These are phyloP conservation scores for Boletus vermiculosoides DNA, from an alignment of 768 basidiomycete species.

Conservation along the genomic window DNA sequence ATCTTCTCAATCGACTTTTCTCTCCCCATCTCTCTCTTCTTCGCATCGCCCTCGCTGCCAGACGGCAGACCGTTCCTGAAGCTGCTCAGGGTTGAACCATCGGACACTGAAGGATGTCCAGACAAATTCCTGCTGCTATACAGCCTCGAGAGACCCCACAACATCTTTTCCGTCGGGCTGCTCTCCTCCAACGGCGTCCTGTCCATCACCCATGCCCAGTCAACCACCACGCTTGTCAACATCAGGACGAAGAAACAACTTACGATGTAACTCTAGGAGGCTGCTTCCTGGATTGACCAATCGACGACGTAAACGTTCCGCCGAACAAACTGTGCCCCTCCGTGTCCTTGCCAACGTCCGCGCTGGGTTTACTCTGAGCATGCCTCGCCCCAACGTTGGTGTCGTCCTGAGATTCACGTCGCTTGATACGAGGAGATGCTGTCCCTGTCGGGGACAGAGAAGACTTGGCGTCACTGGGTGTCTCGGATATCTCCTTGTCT, in stretches of 20 bases:
- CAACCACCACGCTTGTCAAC: neutral
- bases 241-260: slow-evolving; percentile 26
- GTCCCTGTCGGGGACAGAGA: slow-evolving; percentile 22
- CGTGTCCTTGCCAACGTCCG: slow-evolving; percentile 43
- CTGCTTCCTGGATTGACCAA: slow-evolving; percentile 75
- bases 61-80: slow-evolving; percentile 25
- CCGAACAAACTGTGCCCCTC: slow-evolving; percentile 87
- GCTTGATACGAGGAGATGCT: slow-evolving; percentile 19
- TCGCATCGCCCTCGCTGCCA: slow-evolving; percentile 19
- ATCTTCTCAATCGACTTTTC: slow-evolving; percentile 23
- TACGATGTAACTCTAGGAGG: slow-evolving; percentile 68
- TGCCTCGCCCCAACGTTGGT: slow-evolving; percentile 30
- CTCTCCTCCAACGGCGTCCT: slow-evolving; percentile 33
- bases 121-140: slow-evolving; percentile 19
- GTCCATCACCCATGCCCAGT: neutral
- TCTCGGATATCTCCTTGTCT: slow-evolving; percentile 36
- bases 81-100: slow-evolving; percentile 31
- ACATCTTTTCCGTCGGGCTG: slow-evolving; percentile 40
- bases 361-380: slow-evolving; percentile 48
- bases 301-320: slow-evolving; percentile 53
- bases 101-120: slow-evolving; percentile 40
- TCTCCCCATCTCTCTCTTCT: slow-evolving; percentile 20
- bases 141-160: slow-evolving; percentile 50
- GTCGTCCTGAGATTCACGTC: slow-evolving; percentile 26
- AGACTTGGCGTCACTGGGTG: slow-evolving; percentile 28